A percentile compares a stretch with the other conserved stretches of the same genome.
Evolutionary conservation across 371 early-diverging fungal genomes (phyloP).

Genomic region (Circinella umbellata): DNA sequence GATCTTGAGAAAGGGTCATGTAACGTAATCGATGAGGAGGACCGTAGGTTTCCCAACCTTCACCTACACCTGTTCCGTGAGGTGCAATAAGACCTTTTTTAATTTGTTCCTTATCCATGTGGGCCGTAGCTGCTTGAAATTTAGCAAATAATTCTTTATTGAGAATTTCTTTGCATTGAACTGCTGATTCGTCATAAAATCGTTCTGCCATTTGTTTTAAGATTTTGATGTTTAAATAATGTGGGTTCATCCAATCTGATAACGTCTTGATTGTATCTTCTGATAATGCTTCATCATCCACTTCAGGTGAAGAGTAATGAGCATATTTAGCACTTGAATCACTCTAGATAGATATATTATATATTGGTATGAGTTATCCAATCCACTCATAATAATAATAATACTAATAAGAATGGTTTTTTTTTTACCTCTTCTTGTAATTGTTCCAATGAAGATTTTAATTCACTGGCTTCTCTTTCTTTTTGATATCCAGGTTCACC

Average conservation of each 20-base stretch:
- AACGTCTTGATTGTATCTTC: slow-evolving; percentile 53
- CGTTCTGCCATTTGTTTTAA: slow-evolving; percentile 58
- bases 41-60: slow-evolving; percentile 61
- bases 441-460: slow-evolving; percentile 58
- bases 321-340: slow-evolving; percentile 42
- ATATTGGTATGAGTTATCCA: not conserved
- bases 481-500: slow-evolving; percentile 59
- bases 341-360: slow-evolving; percentile 10
- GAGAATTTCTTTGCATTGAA: slow-evolving; percentile 68
- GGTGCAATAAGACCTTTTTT: slow-evolving; percentile 38
- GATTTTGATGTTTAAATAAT: slow-evolving; percentile 55
- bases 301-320: slow-evolving; percentile 28
- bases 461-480: slow-evolving; percentile 25
- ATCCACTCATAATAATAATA: not conserved
- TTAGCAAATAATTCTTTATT: slow-evolving; percentile 41
- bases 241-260: slow-evolving; percentile 63
- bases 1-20: slow-evolving; percentile 36
- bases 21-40: slow-evolving; percentile 68
- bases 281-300: slow-evolving; percentile 37
- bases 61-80: slow-evolving; percentile 59
- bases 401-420: too few relatives aligned
- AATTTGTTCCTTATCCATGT: slow-evolving; percentile 43
- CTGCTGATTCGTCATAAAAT: slow-evolving; percentile 71
- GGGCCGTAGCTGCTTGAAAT: slow-evolving; percentile 35
- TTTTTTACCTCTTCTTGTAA: slow-evolving; percentile 26